Conservation (phyloP, 2,329 filamentous ascomycete genomes). For the Hysterium pulicare region DNA sequence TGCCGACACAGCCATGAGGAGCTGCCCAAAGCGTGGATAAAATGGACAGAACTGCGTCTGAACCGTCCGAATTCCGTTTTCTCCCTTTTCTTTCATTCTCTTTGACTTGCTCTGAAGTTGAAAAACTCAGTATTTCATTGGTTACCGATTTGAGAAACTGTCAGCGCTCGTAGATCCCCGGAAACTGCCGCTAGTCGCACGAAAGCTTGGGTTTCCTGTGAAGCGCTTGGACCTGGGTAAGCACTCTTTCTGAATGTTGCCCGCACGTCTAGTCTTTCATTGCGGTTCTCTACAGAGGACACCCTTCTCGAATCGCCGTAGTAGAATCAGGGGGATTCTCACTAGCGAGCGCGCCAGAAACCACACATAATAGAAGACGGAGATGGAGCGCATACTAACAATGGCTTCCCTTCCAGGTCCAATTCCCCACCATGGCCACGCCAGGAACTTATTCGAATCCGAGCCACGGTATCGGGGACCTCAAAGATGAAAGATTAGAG, state of each 20-base stretch:
- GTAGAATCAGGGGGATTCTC: background rate
- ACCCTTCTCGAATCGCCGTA: background rate
- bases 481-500: conserved; percentile 17
- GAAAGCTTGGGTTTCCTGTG: background rate
- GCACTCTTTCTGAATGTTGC: background rate
- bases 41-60: no score
- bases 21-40: no score
- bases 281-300: background rate
- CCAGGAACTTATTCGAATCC: conserved; percentile 10
- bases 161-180: no score
- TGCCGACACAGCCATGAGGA: no score
- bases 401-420: background rate
- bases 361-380: background rate
- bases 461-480: conserved; percentile 14
- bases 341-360: background rate
- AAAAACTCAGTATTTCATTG: no score
- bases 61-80: no score
- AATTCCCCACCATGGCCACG: conserved; percentile 1
- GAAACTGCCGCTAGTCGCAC: no score
- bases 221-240: conserved; percentile 1
- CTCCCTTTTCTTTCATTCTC: no score
- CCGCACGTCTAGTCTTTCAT: background rate
- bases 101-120: no score
- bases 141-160: no score
- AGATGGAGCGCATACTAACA: conserved; percentile 1